Conservation (phyloP, 768 basidiomycete species). For the Auriculariales sp. region DNA sequence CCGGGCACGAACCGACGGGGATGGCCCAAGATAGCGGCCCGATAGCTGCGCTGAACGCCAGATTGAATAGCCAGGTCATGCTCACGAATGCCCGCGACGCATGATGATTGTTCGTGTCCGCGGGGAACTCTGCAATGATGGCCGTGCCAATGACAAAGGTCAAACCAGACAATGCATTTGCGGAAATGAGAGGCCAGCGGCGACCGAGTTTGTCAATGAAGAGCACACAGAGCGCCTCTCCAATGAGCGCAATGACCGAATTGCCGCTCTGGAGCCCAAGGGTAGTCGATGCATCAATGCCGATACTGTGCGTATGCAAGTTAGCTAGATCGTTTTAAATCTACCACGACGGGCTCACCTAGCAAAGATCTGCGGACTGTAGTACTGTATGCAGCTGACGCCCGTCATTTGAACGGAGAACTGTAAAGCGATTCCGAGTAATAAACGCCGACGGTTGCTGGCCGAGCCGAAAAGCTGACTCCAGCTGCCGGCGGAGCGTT, state of each 20-base stretch:
- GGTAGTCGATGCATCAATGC: conserved; percentile 25
- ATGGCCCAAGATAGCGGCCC: conserved; percentile 33
- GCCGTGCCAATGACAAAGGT: conserved; percentile 30
- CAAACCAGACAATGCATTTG: conserved; percentile 25
- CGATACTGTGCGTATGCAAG: conserved; percentile 19
- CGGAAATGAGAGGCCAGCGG: conserved; percentile 25
- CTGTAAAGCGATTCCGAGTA: conserved; percentile 30
- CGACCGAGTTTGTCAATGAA: conserved; percentile 30
- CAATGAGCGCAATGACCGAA: conserved; percentile 37
- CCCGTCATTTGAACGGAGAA: conserved; percentile 50
- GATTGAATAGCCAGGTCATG: conserved; percentile 30
- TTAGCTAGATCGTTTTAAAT: neutral
- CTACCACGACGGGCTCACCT: neutral
- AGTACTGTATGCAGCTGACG: conserved; percentile 42
- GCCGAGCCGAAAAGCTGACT: conserved; percentile 23
- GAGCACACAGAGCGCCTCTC: conserved; percentile 30
- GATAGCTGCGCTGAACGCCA: conserved; percentile 31
- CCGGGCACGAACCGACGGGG: too few relatives aligned
- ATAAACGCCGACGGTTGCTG: conserved; percentile 32
- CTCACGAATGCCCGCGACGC: conserved; percentile 9
- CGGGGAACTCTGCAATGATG: conserved; percentile 29
- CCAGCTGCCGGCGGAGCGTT: conserved; percentile 15
- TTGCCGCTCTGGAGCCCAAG: conserved; percentile 41
- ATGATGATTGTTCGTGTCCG: neutral
- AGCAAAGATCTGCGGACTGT: conserved; percentile 18